Evolutionary conservation across 2,329 filamentous ascomycete genomes (phyloP), one percentile per base, ranked within the genome.

Genomic region (Exophiala aquamarina): DNA sequence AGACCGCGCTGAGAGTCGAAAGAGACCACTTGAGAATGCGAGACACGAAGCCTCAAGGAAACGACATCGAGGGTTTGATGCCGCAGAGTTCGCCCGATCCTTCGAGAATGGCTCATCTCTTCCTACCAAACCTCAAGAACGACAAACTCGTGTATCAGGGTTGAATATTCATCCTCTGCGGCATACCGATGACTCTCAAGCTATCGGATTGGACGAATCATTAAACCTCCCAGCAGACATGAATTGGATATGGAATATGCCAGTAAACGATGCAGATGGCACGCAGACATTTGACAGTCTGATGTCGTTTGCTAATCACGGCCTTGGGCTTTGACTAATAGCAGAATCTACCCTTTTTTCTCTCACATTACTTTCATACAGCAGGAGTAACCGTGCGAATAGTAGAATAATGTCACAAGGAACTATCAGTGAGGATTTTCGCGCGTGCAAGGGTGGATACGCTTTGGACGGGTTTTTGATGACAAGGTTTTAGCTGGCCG

Each of bases 251-350:
- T 52, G 45, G 44, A 42, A 32, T 38, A 41, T 49, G 45, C 41
- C 45, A 15, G 19, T 45, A 3, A 17, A 26, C 15, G 37, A 52
- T 20, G 28, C 31, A 7, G 41, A 45, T 38, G 41, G 45, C 23
- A 34, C 23, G 9, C 49, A 45, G 15, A 34, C 49, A 37, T 52
- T 52, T 38, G 46, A 52, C 14, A 52, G 32, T 21, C 19, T 52
- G 41, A 32, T 52, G 9, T 52, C 41, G 26, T 45, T 52, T 44
- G 49, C 49, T 6, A 52, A 48, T 34, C 44, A 52, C 38, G 49
- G 45, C 34, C 35, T 44, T 20, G 41, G 31, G 33, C 41, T 41
- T 19, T 37, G 28, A 31, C 32, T 33, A 32, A 31, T 42, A 15
- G 8, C 39, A 18, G 18, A 17, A 26, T 26, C 23, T 26, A 26